Evolutionary conservation across 495 filamentous ascomycete genomes (phyloP).

Genomic region (Neurospora pannonica): DNA sequence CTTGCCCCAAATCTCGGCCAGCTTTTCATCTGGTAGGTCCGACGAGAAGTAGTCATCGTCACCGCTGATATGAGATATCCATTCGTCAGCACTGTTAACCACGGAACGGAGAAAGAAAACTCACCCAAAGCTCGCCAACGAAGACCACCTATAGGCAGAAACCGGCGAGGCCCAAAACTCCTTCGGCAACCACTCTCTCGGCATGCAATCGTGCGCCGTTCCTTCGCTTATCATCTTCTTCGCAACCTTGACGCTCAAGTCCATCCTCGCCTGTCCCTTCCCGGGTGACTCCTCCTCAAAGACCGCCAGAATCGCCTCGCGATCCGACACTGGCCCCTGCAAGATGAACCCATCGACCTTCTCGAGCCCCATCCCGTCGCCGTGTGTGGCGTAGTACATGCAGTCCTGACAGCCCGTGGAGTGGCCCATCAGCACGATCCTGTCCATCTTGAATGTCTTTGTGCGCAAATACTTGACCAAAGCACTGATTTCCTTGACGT

Average conservation of each 20-base stretch:
- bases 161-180: constrained; percentile 46
- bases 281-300: constrained; percentile 17
- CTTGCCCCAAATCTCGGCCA: constrained; percentile 54
- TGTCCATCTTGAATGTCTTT: constrained; percentile 33
- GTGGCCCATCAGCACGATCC: constrained; percentile 81
- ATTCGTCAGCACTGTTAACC: not conserved
- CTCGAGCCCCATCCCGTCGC: constrained; percentile 18
- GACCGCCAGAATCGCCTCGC: constrained; percentile 50
- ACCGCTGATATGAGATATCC: constrained; percentile 30
- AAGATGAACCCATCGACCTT: constrained; percentile 69
- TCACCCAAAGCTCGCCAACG: constrained; percentile 49
- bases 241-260: constrained; percentile 44
- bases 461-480: constrained; percentile 59
- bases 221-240: constrained; percentile 43
- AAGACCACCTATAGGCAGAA: constrained; percentile 58
- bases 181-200: constrained; percentile 34
- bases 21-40: constrained; percentile 52
- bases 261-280: constrained; percentile 20
- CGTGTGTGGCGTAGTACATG: constrained; percentile 49
- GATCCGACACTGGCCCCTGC: constrained; percentile 73
- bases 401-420: constrained; percentile 77
- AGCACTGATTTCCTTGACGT: constrained; percentile 62
- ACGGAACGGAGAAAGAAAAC: constrained; percentile 11
- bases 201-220: constrained; percentile 48
- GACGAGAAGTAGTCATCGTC: constrained; percentile 88